Conservation (phyloP, 2,329 filamentous ascomycete genomes). For the Colletotrichum theobromicola region DNA sequence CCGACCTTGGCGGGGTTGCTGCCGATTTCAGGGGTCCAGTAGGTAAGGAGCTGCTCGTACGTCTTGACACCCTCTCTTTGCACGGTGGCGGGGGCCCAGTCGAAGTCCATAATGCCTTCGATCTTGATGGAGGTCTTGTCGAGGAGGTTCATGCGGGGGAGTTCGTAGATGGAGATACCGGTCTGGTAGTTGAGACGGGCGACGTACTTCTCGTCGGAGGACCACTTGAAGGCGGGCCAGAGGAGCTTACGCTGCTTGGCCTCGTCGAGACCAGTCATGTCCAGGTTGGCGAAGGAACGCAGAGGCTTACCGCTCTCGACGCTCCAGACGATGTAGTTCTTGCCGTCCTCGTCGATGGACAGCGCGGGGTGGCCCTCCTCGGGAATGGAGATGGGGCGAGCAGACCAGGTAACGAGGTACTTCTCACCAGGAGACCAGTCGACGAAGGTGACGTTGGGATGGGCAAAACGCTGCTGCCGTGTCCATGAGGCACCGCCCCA, state of each 20-base stretch:
- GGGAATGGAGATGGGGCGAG: slow-evolving; percentile 88
- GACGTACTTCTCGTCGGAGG: slow-evolving; percentile 95
- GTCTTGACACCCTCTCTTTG: slow-evolving; percentile 85
- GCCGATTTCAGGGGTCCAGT: slow-evolving; percentile 98
- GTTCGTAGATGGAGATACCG: slow-evolving; percentile 90
- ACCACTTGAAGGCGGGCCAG: slow-evolving; percentile 99
- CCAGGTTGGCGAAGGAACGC: slow-evolving; percentile 91
- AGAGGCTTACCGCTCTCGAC: slow-evolving; percentile 88
- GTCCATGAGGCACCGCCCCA: slow-evolving; percentile 94
- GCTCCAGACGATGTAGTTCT: slow-evolving; percentile 99
- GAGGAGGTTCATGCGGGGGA: slow-evolving; percentile 86
- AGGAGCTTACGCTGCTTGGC: slow-evolving; percentile 82
- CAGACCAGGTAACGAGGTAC: slow-evolving; percentile 96
- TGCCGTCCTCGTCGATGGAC: slow-evolving; percentile 92
- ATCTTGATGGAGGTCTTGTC: slow-evolving; percentile 95
- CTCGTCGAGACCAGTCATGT: slow-evolving; percentile 69
- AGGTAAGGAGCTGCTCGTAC: slow-evolving; percentile 96
- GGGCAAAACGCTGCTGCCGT: slow-evolving; percentile 89
- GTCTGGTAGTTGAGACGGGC: slow-evolving; percentile 87
- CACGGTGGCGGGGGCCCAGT: slow-evolving; percentile 89
- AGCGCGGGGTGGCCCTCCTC: slow-evolving; percentile 86
- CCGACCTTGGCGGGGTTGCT: slow-evolving; percentile 98
- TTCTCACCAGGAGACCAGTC: slow-evolving; percentile 94
- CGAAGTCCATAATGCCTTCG: slow-evolving; percentile 95
- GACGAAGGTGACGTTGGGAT: slow-evolving; percentile 93